Base-by-base conservation (phyloP, 1,284 basidiomycete species). In the Apiotrichum porosum region DNA sequence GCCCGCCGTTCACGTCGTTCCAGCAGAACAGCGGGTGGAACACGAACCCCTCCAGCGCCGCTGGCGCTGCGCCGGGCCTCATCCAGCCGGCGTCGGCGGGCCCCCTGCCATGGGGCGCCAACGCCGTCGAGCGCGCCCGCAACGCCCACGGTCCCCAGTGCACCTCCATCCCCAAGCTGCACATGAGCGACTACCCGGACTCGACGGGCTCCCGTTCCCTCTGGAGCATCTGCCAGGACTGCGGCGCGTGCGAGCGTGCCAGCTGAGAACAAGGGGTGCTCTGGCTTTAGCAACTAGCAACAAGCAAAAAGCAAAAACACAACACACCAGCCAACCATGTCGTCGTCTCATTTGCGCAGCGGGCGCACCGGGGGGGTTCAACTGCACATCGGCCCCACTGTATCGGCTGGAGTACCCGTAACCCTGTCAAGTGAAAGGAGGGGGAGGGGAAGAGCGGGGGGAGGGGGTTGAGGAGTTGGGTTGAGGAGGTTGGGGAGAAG, bases 171-270 rank as follows among this genome's bases (percentile, higher is more conserved):
- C 72, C 72, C 1, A 66, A 65, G 51, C 56, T 74, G 19, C 51
- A 58, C 9, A 56, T 74, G 48, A 63, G 59, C 44, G 66, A 68
- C 32, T 64, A 72, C 51, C 62, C 72, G 8, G 69, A 72, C 51
- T 44, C 49, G 9, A 65, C 63, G 6, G 72, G 72, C 6, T 52
- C 65, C 38, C 52, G 67, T 35, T 58, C 61, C 37, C 65, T 74
- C 58, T 74, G 69, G 68, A 61, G 58, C 17, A 40, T 66, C 23
- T 74, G 72, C 52, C 57, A 56, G 21, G 69, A 69, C 54, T 74
- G 72, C 54, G 71, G 71, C 23, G 57, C 58, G 17, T 58, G 58
- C 39, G 63, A 70, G 52, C 61, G 57, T 51, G 52, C 52, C 32
- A 47, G 37, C 37, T 50, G 17, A 39, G 41, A 6, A 15, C 32